Base-by-base conservation (phyloP, 306 rosid species). In the Fragaria vesca region DNA sequence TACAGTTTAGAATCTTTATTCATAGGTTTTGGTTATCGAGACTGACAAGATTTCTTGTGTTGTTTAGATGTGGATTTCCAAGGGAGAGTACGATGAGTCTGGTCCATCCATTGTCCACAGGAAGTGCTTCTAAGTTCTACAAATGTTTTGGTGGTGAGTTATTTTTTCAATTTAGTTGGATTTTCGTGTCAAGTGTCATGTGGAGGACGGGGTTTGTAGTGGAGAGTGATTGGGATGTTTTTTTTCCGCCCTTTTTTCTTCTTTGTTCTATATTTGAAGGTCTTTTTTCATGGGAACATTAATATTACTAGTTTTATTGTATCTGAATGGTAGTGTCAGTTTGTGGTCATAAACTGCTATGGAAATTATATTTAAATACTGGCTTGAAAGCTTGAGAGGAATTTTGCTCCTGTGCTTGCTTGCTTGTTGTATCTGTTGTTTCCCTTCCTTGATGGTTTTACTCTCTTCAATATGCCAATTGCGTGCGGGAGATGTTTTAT, bases 271-370 rank as follows among this genome's bases (percentile, higher is more conserved):
- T 88, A 78, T 84, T 84, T 87, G 85, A 76, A 82, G 78, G 83
- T 62, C 4, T 16, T 32, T 16, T 54, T 73, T 76, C 85, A 51
- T 58, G 83, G 82, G 78, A 88, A 90, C 91, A 79, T 88, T 86
- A 66, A 85, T 91, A 93, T 87, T 86, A 83, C 81, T 91, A 89
- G 92, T 32, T 62, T 83, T 84, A 81, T 77, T 90, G 92, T 88
- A 88, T 86, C 82, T 77, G 86, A 84, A 83, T 83, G 20, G 48
- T 85, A 83, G 86, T 63, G 76, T 86, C 89, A 84, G 85, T 84
- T 88, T 85, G 84, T 87, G 81, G 85, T 75, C 83, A 75, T 81
- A 71, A 88, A 84, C 82, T 76, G 73, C 79, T 76, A 83, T 86
- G 81, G 69, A 79, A 76, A 84, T 69, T 71, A 80, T 79, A 76